phyloP scores from a whole-genome alignment of 768 basidiomycete species.

The Rhodosporidiobolus sp. region DNA sequence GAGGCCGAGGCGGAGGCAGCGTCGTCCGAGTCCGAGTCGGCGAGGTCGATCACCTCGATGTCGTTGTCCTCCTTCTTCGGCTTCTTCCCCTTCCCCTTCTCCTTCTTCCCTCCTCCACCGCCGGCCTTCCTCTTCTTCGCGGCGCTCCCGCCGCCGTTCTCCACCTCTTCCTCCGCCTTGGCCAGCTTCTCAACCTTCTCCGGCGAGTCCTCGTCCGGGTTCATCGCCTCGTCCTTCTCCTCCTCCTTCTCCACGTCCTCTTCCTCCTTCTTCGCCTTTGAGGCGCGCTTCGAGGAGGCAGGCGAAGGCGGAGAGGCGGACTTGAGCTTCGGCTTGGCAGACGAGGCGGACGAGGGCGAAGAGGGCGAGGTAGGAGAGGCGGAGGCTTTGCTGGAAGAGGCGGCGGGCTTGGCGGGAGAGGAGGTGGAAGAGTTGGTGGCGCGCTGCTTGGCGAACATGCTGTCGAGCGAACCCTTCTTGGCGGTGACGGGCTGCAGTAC shows the following conservation, averaged over 20 bases:
- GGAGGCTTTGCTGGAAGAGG: neutral
- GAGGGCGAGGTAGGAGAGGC: neutral
- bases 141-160: constrained; percentile 50
- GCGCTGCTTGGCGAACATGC: constrained; percentile 69
- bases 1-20: too few species aligned
- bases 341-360: neutral
- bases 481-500: constrained; percentile 25
- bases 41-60: constrained; percentile 12
- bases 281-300: neutral
- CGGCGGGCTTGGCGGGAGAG: neutral
- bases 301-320: neutral
- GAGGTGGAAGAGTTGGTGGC: neutral
- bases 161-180: constrained; percentile 63
- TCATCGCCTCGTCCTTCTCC: constrained; percentile 57
- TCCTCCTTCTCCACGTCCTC: neutral
- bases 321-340: neutral
- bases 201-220: constrained; percentile 60
- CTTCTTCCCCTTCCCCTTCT: neutral
- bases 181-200: constrained; percentile 60
- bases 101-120: too few species aligned
- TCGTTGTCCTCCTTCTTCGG: neutral
- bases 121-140: constrained; percentile 39
- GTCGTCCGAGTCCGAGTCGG: neutral
- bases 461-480: constrained; percentile 53
- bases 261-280: neutral